A percentile compares a stretch with the other conserved stretches of the same genome.
Conservation (phyloP, 2,329 filamentous ascomycete genomes). For the Colletotrichum sp. region DNA sequence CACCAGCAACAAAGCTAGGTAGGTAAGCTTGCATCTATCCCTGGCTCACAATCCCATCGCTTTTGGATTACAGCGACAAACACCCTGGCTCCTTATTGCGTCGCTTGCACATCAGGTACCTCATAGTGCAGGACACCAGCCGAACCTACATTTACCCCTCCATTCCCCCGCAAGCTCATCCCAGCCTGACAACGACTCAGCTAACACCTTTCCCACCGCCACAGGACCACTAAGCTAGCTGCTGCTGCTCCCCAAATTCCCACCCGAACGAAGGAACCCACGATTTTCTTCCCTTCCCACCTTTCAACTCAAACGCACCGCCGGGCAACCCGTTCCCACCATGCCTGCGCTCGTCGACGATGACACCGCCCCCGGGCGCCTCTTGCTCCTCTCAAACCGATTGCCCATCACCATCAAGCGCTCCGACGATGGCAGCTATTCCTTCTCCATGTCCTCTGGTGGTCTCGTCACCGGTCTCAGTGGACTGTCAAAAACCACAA, state of each 20-base stretch:
- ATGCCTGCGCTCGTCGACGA: constrained; percentile 43
- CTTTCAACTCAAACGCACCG: neutral
- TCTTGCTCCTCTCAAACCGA: constrained; percentile 92
- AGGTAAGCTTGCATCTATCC: neutral
- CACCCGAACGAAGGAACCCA: neutral
- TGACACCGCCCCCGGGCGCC: constrained; percentile 47
- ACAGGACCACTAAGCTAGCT: constrained; percentile 1
- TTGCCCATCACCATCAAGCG: constrained; percentile 97
- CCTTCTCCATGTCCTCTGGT: constrained; percentile 95
- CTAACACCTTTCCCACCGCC: constrained; percentile 11
- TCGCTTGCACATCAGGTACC: neutral
- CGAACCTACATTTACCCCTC: constrained; percentile 18
- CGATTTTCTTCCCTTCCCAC: neutral
- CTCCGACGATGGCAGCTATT: constrained; percentile 87
- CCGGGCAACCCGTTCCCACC: constrained; percentile 18
- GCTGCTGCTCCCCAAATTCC: neutral
- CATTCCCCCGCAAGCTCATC: constrained; percentile 23
- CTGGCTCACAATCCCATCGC: neutral
- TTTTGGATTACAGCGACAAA: neutral
- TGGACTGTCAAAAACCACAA: constrained; percentile 88
- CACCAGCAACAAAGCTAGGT: neutral
- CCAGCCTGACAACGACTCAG: constrained; percentile 14
- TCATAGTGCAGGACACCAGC: neutral
- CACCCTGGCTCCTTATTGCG: constrained; percentile 4
- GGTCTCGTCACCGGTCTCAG: constrained; percentile 93